phyloP scores from a whole-genome alignment of 2,329 filamentous ascomycete genomes.

The Teratosphaeria destructans region DNA sequence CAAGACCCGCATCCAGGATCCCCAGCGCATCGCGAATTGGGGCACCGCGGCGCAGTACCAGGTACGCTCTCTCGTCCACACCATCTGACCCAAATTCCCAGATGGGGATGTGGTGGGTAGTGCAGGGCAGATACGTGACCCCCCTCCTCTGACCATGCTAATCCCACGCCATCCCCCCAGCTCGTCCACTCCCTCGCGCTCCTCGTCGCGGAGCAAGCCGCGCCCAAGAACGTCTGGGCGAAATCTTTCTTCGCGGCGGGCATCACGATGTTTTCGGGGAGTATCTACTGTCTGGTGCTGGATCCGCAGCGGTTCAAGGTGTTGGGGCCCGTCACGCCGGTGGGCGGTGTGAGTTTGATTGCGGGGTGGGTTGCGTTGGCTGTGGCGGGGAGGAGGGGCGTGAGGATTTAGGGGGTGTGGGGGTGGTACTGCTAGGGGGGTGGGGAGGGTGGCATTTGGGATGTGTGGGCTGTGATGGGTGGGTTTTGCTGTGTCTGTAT shows the following conservation, averaged over 20 bases:
- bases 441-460: not conserved
- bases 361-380: slow-evolving; percentile 50
- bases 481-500: not conserved
- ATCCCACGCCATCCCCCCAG: slow-evolving; percentile 27
- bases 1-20: slow-evolving; percentile 51
- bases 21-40: slow-evolving; percentile 50
- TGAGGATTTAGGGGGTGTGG: slow-evolving; percentile 2
- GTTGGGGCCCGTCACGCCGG: slow-evolving; percentile 52
- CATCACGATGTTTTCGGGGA: slow-evolving; percentile 58
- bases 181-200: slow-evolving; percentile 53
- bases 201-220: slow-evolving; percentile 43
- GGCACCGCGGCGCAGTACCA: slow-evolving; percentile 58
- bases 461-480: not conserved
- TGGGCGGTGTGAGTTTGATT: slow-evolving; percentile 55
- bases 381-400: slow-evolving; percentile 26
- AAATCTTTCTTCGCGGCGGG: slow-evolving; percentile 47
- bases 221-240: slow-evolving; percentile 45
- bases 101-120: too few relatives aligned
- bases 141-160: not conserved
- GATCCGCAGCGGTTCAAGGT: slow-evolving; percentile 50
- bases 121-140: too few relatives aligned
- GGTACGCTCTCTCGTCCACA: slow-evolving; percentile 26
- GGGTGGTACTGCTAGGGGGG: not conserved
- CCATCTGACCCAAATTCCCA: not conserved
- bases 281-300: slow-evolving; percentile 54